phyloP scores from a whole-genome alignment of 371 early-diverging fungal genomes.

The Mortierella sp. region DNA sequence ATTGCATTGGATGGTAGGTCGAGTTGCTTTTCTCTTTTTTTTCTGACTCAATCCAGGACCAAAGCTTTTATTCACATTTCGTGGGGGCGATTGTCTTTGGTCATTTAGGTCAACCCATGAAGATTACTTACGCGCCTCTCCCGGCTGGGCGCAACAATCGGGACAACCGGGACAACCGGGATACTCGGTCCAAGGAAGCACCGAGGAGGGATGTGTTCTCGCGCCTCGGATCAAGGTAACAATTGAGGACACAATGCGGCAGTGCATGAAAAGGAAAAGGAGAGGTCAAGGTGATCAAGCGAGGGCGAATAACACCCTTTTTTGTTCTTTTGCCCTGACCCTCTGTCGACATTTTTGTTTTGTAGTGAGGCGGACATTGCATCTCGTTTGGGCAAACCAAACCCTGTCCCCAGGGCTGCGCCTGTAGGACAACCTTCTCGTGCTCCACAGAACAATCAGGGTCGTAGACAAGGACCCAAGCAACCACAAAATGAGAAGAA shows the following conservation, averaged over 20 bases:
- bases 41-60: not conserved
- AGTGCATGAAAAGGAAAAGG: too few relatives aligned
- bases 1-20: conserved; percentile 71
- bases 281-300: not conserved
- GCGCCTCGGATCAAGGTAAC: conserved; percentile 49
- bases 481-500: conserved; percentile 15
- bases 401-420: conserved; percentile 24
- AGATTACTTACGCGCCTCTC: conserved; percentile 43
- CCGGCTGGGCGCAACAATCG: conserved; percentile 18
- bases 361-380: conserved; percentile 49
- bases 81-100: not conserved
- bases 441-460: not conserved
- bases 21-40: not conserved
- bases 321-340: not conserved
- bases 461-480: conserved; percentile 15
- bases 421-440: not conserved
- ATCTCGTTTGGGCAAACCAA: conserved; percentile 34
- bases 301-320: not conserved
- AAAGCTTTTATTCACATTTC: not conserved
- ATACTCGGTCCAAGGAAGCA: conserved; percentile 7
- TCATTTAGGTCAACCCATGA: conserved; percentile 42
- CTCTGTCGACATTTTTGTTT: too few relatives aligned
- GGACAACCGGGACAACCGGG: conserved; percentile 18
- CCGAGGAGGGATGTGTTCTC: conserved; percentile 48
- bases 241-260: too few relatives aligned